Conservation (phyloP, 2,329 filamentous ascomycete species). For the Epichloe gansuensis region DNA sequence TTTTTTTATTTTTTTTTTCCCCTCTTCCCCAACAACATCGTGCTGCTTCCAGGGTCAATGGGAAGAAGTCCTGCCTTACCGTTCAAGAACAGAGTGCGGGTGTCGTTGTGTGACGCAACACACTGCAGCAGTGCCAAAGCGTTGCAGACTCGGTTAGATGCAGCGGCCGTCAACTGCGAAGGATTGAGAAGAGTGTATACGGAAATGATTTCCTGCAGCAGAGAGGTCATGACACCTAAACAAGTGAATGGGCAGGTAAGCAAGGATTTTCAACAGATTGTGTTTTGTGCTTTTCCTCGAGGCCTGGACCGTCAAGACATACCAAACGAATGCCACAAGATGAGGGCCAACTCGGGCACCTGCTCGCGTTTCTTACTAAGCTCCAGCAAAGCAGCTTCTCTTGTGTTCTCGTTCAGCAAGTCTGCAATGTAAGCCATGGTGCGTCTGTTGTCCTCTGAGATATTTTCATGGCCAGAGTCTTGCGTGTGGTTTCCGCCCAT, state of each 20-base stretch:
- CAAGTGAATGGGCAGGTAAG: neutral
- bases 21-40: neutral
- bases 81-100: conserved; percentile 81
- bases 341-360: conserved; percentile 88
- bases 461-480: conserved; percentile 47
- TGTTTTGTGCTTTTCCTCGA: neutral
- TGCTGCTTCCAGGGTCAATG: neutral
- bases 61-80: conserved; percentile 39
- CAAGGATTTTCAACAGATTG: neutral
- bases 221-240: conserved; percentile 89
- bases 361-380: conserved; percentile 98
- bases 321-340: conserved; percentile 98
- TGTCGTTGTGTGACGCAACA: conserved; percentile 95
- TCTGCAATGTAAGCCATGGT: conserved; percentile 92
- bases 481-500: conserved; percentile 37
- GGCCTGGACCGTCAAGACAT: conserved; percentile 20
- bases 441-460: conserved; percentile 82
- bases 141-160: conserved; percentile 94
- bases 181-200: conserved; percentile 95
- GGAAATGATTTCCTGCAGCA: conserved; percentile 96
- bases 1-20: neutral
- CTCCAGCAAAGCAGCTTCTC: conserved; percentile 85
- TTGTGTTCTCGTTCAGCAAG: conserved; percentile 71
- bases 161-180: conserved; percentile 92
- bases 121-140: conserved; percentile 91